These are phyloP conservation scores for Xylaria scruposa DNA, from an alignment of 495 filamentous ascomycete species.

Conservation along the genomic window DNA sequence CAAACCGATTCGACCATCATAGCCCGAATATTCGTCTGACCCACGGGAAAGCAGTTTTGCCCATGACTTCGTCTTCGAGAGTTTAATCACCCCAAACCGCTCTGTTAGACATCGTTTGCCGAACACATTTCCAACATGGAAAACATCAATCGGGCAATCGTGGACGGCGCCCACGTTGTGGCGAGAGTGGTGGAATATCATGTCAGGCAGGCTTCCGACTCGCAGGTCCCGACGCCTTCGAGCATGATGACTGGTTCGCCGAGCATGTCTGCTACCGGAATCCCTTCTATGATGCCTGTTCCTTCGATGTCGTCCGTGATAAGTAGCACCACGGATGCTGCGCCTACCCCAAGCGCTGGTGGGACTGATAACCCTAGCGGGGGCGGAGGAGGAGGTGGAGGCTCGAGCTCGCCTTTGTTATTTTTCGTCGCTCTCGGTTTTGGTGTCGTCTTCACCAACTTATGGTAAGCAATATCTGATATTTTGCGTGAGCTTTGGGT, in stretches of 20 bases:
- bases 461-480: constrained; percentile 74
- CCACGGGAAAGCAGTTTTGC: not conserved
- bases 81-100: not conserved
- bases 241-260: constrained; percentile 15
- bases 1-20: constrained; percentile 4
- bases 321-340: constrained; percentile 5
- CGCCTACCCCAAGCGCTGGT: not conserved
- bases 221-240: constrained; percentile 1
- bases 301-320: constrained; percentile 25
- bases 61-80: constrained; percentile 11
- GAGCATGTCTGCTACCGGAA: constrained; percentile 20
- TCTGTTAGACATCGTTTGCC: not conserved
- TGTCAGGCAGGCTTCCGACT: constrained; percentile 31
- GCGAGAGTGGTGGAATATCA: constrained; percentile 42
- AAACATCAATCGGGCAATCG: constrained; percentile 39
- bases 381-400: constrained; percentile 29
- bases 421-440: constrained; percentile 98
- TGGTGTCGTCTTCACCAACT: constrained; percentile 97
- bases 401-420: constrained; percentile 85
- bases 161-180: constrained; percentile 41
- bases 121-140: constrained; percentile 33
- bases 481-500: not conserved
- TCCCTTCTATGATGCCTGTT: constrained; percentile 7
- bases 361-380: constrained; percentile 22
- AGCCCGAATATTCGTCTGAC: not conserved